Percentiles rank a stretch among this genome's conserved stretches.
phyloP scores from a whole-genome alignment of 129 eudicot species.

The Helichrysum umbraculigerum region DNA sequence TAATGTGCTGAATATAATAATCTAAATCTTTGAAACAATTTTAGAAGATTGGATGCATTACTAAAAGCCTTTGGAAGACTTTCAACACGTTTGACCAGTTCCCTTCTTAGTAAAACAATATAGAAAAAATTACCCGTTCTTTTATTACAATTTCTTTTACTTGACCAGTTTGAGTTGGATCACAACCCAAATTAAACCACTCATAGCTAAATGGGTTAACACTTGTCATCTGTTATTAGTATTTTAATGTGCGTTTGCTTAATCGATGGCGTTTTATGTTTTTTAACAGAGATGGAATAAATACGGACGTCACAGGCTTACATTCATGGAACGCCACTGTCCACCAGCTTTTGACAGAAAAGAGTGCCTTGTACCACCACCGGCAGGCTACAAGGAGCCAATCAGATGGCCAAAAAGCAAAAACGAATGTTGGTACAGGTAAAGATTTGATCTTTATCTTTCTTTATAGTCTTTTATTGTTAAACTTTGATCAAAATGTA shows the following conservation, averaged over 20 bases:
- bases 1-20: not conserved
- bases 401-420: constrained; percentile 99
- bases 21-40: not conserved
- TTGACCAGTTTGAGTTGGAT: not conserved
- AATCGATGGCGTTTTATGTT: not conserved
- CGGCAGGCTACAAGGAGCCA: constrained; percentile 87
- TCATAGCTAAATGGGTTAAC: constrained; percentile 13
- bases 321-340: constrained; percentile 95
- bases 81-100: not conserved
- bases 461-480: not conserved
- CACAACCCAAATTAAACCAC: not conserved
- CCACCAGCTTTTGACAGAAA: constrained; percentile 87
- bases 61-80: not conserved
- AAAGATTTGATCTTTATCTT: constrained; percentile 26
- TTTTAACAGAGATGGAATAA: constrained; percentile 87
- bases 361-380: constrained; percentile 96
- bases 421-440: constrained; percentile 99
- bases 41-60: not conserved
- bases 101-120: not conserved
- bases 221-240: not conserved
- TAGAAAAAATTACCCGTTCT: not conserved
- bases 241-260: not conserved
- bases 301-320: constrained; percentile 76
- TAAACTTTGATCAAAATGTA: not conserved
- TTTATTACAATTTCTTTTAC: not conserved